A percentile compares a stretch with the other conserved stretches of the same genome.
These are phyloP conservation scores for Thelonectria blattea DNA, from an alignment of 2,329 filamentous ascomycete genomes.

Conservation along the genomic window DNA sequence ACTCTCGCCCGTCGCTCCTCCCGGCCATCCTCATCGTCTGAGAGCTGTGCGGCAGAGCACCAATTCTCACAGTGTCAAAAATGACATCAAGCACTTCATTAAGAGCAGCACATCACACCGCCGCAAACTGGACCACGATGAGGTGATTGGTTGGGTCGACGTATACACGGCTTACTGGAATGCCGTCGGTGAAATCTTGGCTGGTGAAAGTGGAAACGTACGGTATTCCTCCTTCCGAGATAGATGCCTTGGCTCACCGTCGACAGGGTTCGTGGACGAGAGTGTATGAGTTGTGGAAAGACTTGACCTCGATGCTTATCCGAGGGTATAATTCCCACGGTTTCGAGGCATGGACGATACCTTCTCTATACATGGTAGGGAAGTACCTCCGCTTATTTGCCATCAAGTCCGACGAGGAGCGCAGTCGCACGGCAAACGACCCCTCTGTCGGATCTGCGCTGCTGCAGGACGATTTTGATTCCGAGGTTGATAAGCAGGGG, in stretches of 20 bases:
- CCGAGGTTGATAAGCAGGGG: constrained; percentile 77
- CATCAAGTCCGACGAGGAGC: constrained; percentile 84
- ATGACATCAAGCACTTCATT: constrained; percentile 76
- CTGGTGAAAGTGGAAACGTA: constrained; percentile 51
- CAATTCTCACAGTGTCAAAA: constrained; percentile 68
- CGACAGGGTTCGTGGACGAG: constrained; percentile 71
- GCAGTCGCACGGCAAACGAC: constrained; percentile 46
- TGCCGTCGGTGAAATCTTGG: constrained; percentile 74
- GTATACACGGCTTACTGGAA: constrained; percentile 87
- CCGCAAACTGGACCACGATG: constrained; percentile 65
- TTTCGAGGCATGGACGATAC: constrained; percentile 91
- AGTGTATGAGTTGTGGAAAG: constrained; percentile 89
- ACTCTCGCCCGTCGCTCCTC: constrained; percentile 72
- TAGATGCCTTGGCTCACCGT: constrained; percentile 24
- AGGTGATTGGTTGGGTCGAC: constrained; percentile 83
- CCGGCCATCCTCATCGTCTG: constrained; percentile 68
- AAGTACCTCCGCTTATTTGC: constrained; percentile 89
- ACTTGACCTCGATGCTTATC: constrained; percentile 76
- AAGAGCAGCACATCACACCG: constrained; percentile 62
- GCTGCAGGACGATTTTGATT: constrained; percentile 83
- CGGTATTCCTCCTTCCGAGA: constrained; percentile 3
- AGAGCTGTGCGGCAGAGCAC: constrained; percentile 74
- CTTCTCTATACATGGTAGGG: constrained; percentile 84
- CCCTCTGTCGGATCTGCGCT: constrained; percentile 48
- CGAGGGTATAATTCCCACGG: constrained; percentile 78